These are phyloP conservation scores for Rubia balearica DNA, from an alignment of 305 asterid genomes.

Conservation along the genomic window DNA sequence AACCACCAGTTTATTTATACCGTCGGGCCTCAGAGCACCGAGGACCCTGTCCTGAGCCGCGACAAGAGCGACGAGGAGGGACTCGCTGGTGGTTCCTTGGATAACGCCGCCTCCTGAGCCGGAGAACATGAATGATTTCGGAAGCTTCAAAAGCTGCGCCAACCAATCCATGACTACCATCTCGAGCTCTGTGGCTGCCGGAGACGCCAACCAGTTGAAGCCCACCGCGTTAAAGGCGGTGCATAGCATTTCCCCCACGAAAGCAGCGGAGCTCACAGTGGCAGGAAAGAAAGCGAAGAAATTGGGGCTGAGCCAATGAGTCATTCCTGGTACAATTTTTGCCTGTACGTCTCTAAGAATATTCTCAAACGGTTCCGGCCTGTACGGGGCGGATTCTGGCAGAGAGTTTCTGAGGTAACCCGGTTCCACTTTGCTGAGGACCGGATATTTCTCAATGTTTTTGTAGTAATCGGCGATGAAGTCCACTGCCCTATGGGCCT, in stretches of 20 bases:
- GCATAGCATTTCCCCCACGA: conserved; percentile 13
- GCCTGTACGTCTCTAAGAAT: not conserved
- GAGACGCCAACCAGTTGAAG: conserved; percentile 15
- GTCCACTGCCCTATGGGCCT: conserved; percentile 9
- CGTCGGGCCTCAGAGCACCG: not conserved
- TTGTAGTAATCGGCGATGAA: conserved; percentile 14
- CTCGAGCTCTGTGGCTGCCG: conserved; percentile 5
- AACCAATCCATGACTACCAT: conserved; percentile 9
- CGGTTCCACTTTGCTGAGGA: conserved; percentile 12
- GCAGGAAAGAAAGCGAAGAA: conserved; percentile 14
- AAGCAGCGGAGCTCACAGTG: conserved; percentile 12
- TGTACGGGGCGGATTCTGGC: conserved; percentile 5
- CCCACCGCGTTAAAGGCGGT: conserved; percentile 13
- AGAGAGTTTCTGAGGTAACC: conserved; percentile 11
- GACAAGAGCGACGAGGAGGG: conserved; percentile 4
- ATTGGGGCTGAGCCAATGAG: conserved; percentile 15
- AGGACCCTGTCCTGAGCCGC: conserved; percentile 8
- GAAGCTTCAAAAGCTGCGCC: conserved; percentile 10
- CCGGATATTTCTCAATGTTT: conserved; percentile 12
- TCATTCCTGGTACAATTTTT: conserved; percentile 13
- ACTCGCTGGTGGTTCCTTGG: conserved; percentile 15
- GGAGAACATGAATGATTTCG: conserved; percentile 13
- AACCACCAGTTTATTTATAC: not conserved
- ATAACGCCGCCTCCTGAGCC: conserved; percentile 14
- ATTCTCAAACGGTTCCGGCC: conserved; percentile 7